These are phyloP conservation scores for Flaveria linearis DNA, from an alignment of 129 eudicot genomes.

Conservation along the genomic window DNA sequence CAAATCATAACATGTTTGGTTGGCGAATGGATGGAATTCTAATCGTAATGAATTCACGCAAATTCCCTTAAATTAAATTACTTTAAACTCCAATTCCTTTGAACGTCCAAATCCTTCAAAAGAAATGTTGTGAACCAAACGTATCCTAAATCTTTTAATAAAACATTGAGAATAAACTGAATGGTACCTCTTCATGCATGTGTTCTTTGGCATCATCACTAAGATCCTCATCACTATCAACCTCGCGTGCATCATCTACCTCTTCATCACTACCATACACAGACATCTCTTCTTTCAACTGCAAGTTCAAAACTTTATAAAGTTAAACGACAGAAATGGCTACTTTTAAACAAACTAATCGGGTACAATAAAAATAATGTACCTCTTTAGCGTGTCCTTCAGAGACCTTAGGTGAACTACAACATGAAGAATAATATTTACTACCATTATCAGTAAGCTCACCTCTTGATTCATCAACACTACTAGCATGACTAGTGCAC, in stretches of 20 bases:
- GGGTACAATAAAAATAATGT: neutral
- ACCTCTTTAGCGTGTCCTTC: slow-evolving; percentile 90
- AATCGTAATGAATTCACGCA: neutral
- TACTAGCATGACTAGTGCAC: slow-evolving; percentile 84
- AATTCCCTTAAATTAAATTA: neutral
- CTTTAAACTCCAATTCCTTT: neutral
- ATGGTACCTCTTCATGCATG: slow-evolving; percentile 64
- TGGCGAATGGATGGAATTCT: neutral
- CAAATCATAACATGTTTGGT: neutral
- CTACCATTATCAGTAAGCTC: slow-evolving; percentile 81
- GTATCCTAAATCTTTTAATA: neutral
- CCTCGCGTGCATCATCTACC: slow-evolving; percentile 62
- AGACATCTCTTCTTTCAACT: slow-evolving; percentile 79
- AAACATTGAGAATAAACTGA: neutral
- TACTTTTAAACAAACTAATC: neutral
- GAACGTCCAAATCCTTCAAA: neutral
- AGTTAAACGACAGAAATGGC: neutral
- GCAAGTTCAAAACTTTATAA: slow-evolving; percentile 12
- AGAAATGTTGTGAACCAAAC: neutral
- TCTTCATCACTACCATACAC: slow-evolving; percentile 95
- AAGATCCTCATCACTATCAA: slow-evolving; percentile 82
- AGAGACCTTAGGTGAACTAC: slow-evolving; percentile 84
- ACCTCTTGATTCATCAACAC: slow-evolving; percentile 80
- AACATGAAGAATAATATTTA: slow-evolving; percentile 67
- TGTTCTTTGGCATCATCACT: slow-evolving; percentile 55